Percentiles rank a stretch among this genome's conserved stretches.
Conservation (phyloP, 1,139 yeast genomes). For the Yamadazyma atlantica region DNA sequence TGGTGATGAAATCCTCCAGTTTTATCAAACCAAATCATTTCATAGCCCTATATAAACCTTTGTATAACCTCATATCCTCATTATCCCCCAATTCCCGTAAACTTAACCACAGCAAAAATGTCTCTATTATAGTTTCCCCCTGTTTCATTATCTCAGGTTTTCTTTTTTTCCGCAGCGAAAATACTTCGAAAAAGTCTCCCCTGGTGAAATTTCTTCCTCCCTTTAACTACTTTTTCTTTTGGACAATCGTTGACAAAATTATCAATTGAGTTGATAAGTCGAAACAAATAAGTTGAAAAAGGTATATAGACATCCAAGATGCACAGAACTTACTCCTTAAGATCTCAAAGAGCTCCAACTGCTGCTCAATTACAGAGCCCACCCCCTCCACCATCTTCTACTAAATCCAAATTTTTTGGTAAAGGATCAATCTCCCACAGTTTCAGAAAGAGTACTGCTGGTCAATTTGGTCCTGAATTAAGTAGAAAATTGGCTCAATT, state of each 20-base stretch:
- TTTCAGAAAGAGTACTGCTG: constrained; percentile 71
- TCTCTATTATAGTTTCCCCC: background rate
- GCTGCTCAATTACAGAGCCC: constrained; percentile 80
- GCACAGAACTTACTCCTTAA: constrained; percentile 84
- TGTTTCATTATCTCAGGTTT: background rate
- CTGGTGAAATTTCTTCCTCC: background rate
- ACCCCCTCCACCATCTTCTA: constrained; percentile 76
- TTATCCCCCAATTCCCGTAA: no score
- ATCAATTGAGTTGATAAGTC: background rate
- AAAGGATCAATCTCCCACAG: constrained; percentile 65
- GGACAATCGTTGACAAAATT: no score
- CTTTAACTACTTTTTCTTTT: background rate
- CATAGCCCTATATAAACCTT: no score
- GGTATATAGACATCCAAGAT: constrained; percentile 26
- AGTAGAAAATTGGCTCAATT: constrained; percentile 74
- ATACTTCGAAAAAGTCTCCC: background rate
- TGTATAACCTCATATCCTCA: background rate
- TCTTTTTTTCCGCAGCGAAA: constrained; percentile 1
- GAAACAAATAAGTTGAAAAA: no score
- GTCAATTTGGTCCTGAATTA: constrained; percentile 75
- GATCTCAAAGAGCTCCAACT: constrained; percentile 78
- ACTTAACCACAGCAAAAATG: no score
- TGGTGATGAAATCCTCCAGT: no score
- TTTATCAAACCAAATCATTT: no score
- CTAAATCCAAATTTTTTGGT: constrained; percentile 70